phyloP scores from a whole-genome alignment of 2,329 filamentous ascomycete species.

The Trichoderma citrinoviride region DNA sequence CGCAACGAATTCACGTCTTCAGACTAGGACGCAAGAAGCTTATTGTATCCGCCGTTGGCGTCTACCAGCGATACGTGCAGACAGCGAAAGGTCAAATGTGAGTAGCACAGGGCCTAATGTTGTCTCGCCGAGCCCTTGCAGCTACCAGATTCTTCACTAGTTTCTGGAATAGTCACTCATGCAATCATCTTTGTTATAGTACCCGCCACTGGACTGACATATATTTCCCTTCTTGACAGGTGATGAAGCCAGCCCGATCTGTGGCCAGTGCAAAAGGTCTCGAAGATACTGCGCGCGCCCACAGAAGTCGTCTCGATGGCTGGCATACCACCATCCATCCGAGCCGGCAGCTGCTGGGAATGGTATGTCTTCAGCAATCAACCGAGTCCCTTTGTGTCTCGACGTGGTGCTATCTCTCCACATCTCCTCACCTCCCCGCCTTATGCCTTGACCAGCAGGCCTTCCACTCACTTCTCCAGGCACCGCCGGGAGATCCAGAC shows the following conservation, averaged over 20 bases:
- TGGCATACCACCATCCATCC: neutral
- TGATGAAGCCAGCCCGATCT: conserved; percentile 35
- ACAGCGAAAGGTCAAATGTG: conserved; percentile 39
- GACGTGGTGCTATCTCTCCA: neutral
- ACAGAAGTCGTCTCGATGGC: conserved; percentile 24
- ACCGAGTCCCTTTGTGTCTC: neutral
- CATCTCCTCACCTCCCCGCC: neutral
- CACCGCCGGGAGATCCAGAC: neutral
- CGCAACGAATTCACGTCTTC: neutral
- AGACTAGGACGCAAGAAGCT: neutral
- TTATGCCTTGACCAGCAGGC: neutral
- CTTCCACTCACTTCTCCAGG: neutral
- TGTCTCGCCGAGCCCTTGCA: no score
- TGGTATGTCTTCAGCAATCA: neutral
- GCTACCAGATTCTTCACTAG: neutral
- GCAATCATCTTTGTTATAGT: conserved; percentile 10
- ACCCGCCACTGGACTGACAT: neutral
- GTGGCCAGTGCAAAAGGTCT: conserved; percentile 33
- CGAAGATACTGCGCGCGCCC: conserved; percentile 38
- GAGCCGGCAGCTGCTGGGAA: neutral
- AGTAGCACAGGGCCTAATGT: neutral
- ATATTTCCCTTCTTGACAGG: conserved; percentile 28
- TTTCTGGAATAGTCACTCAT: neutral
- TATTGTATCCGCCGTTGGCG: neutral
- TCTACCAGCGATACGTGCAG: conserved; percentile 38